Evolutionary conservation across 2,329 filamentous ascomycete species (phyloP).

Genomic region (Rugonectria rugulosa): DNA sequence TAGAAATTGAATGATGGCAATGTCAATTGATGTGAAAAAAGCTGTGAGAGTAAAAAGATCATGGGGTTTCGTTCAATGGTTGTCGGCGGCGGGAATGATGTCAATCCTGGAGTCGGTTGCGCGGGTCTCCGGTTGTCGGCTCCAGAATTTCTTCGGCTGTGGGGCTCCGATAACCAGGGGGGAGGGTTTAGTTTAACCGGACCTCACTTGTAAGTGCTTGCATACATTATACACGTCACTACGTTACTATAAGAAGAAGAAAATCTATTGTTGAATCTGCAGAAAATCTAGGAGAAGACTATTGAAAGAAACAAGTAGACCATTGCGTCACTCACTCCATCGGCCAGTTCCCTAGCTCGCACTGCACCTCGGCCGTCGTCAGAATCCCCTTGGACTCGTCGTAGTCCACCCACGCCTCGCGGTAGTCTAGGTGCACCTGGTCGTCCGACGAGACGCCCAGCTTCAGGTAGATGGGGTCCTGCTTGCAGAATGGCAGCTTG

Average conservation of each 20-base stretch:
- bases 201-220: no score
- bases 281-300: no score
- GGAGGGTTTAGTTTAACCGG: no score
- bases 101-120: constrained; percentile 1
- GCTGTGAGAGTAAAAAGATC: not conserved
- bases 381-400: not conserved
- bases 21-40: not conserved
- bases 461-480: constrained; percentile 16
- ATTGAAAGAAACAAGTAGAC: not conserved
- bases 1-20: no score
- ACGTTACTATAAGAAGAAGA: not conserved
- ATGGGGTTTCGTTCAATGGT: no score
- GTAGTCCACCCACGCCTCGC: not conserved
- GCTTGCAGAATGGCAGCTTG: constrained; percentile 15
- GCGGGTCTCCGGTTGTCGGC: not conserved
- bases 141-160: not conserved
- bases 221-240: no score
- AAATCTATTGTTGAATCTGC: no score
- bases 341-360: not conserved
- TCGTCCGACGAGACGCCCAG: constrained; percentile 3
- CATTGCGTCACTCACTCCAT: no score
- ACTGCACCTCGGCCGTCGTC: not conserved
- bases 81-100: constrained; percentile 1
- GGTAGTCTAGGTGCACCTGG: not conserved
- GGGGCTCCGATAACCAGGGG: not conserved